Evolutionary conservation across 805 yeast species (phyloP).

Genomic region (Ogataea ramenticola): DNA sequence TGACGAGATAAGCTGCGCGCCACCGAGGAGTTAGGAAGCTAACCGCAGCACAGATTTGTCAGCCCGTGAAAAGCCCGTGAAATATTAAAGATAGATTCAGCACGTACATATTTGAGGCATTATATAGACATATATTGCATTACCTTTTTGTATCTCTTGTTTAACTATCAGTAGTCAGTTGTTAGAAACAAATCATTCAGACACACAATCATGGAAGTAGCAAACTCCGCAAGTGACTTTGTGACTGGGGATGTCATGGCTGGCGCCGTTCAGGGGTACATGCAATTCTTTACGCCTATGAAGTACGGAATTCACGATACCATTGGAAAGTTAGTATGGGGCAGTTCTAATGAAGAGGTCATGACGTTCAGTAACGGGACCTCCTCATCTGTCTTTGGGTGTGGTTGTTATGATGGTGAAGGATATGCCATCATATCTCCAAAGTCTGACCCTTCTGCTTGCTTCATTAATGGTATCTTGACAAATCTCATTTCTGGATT

Average conservation of each 20-base stretch:
- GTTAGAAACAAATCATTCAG: too few species aligned
- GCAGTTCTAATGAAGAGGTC: neutral
- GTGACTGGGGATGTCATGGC: conserved; percentile 4
- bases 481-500: conserved; percentile 28
- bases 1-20: too few species aligned
- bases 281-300: conserved; percentile 2
- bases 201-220: neutral
- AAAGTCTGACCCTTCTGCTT: conserved; percentile 43
- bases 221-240: conserved; percentile 1
- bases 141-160: too few species aligned
- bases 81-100: too few species aligned
- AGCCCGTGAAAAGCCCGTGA: too few species aligned
- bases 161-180: too few species aligned
- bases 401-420: conserved; percentile 32
- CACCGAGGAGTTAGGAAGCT: too few species aligned
- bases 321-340: neutral
- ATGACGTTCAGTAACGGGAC: neutral
- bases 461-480: conserved; percentile 40
- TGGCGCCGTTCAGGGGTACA: conserved; percentile 4
- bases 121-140: too few species aligned
- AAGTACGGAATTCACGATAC: conserved; percentile 4
- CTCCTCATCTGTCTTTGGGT: neutral
- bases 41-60: too few species aligned
- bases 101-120: too few species aligned
- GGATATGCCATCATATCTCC: conserved; percentile 36